phyloP scores from a whole-genome alignment of 345 rosid genomes.

The Gossypium anomalum region DNA sequence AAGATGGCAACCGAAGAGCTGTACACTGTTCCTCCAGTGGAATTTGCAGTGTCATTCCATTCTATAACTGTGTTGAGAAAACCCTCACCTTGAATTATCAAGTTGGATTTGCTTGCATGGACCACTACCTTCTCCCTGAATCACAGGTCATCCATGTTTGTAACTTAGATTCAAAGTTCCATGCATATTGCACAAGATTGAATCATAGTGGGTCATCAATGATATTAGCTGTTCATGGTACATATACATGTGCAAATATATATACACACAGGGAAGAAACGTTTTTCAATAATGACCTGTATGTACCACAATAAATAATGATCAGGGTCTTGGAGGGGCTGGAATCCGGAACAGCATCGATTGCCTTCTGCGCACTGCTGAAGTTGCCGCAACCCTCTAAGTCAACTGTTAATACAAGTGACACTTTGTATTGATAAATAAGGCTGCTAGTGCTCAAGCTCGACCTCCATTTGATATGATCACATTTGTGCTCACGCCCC shows the following conservation, averaged over 20 bases:
- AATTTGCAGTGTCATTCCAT: slow-evolving; percentile 90
- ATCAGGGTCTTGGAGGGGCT: slow-evolving; percentile 53
- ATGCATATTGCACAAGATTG: background rate
- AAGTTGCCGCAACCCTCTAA: slow-evolving; percentile 60
- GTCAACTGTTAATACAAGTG: slow-evolving; percentile 60
- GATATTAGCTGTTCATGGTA: background rate
- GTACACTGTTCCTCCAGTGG: slow-evolving; percentile 58
- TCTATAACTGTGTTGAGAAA: slow-evolving; percentile 51
- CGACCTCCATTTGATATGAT: slow-evolving; percentile 31
- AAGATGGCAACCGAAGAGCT: slow-evolving; percentile 66
- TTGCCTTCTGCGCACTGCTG: slow-evolving; percentile 64
- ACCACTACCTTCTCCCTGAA: slow-evolving; percentile 73
- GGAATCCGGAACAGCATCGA: slow-evolving; percentile 58
- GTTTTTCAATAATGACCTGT: slow-evolving; percentile 45
- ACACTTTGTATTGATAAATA: slow-evolving; percentile 25
- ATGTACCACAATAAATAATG: slow-evolving; percentile 57
- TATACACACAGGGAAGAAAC: background rate
- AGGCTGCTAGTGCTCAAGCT: slow-evolving; percentile 25
- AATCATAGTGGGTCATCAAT: background rate
- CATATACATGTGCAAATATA: background rate
- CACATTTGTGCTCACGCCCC: slow-evolving; percentile 22
- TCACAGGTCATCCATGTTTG: slow-evolving; percentile 11
- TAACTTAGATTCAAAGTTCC: background rate
- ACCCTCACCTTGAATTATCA: slow-evolving; percentile 70
- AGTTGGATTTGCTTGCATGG: slow-evolving; percentile 55